These are phyloP conservation scores for Fusarium redolens DNA, from an alignment of 2,329 filamentous ascomycete species.

Conservation along the genomic window DNA sequence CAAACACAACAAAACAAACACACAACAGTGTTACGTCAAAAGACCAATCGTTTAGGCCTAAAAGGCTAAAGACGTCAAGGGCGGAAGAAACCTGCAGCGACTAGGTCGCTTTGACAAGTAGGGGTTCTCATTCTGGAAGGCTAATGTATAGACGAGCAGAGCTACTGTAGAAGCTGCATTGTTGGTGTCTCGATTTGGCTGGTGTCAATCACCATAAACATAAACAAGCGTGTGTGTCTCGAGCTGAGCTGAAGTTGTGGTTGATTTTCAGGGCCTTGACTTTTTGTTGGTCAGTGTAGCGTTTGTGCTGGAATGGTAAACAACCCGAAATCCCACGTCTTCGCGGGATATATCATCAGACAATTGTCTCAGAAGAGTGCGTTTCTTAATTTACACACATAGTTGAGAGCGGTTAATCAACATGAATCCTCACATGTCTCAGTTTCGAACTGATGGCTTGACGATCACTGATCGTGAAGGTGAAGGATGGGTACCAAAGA, in stretches of 20 bases:
- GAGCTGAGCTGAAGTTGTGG: background rate
- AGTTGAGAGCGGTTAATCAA: conserved; percentile 9
- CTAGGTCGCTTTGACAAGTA: conserved; percentile 17
- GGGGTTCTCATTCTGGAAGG: conserved; percentile 19
- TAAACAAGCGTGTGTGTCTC: conserved; percentile 18
- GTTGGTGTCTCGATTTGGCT: conserved; percentile 14
- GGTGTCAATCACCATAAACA: conserved; percentile 1
- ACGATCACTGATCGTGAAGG: conserved; percentile 13
- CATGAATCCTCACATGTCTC: conserved; percentile 34
- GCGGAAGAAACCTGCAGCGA: conserved; percentile 41
- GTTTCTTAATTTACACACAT: conserved; percentile 37
- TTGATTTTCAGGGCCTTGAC: conserved; percentile 8
- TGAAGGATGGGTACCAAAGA: background rate
- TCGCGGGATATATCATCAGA: conserved; percentile 18
- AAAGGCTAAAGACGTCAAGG: conserved; percentile 32
- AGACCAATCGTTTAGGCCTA: conserved; percentile 23
- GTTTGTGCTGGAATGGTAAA: conserved; percentile 38
- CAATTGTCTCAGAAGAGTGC: conserved; percentile 26
- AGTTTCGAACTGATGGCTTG: conserved; percentile 21
- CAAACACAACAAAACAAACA: conserved; percentile 33
- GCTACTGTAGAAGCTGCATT: conserved; percentile 12
- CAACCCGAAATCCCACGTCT: conserved; percentile 17
- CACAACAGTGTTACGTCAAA: conserved; percentile 14
- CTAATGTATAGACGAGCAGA: conserved; percentile 21
- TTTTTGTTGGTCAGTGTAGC: background rate